phyloP scores from a whole-genome alignment of 2,329 filamentous ascomycete species.

The Chrysosporium keratinophilum region DNA sequence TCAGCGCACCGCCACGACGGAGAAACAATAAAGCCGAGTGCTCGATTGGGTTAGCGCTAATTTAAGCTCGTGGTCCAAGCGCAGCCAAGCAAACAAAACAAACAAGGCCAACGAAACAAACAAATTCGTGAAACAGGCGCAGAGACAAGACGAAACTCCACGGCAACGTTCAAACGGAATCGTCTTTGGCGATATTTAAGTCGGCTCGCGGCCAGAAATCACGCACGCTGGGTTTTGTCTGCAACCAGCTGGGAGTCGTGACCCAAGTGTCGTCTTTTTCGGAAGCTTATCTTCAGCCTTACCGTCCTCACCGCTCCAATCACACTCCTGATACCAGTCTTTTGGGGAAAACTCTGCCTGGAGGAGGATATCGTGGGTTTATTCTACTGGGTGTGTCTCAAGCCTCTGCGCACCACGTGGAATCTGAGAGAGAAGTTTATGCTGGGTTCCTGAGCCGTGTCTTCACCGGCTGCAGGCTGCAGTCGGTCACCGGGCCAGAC shows the following conservation, averaged over 20 bases:
- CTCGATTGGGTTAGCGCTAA: no score
- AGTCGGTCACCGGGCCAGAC: no score
- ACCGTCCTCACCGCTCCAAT: slow-evolving; percentile 1
- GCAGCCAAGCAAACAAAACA: background rate
- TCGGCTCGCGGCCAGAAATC: background rate
- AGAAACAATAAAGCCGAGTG: background rate
- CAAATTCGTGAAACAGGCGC: background rate
- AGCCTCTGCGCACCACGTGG: slow-evolving; percentile 3
- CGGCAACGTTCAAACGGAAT: background rate
- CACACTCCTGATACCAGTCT: background rate
- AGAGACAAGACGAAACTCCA: background rate
- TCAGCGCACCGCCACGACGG: background rate
- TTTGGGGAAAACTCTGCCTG: background rate
- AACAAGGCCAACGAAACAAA: background rate
- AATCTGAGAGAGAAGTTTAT: background rate
- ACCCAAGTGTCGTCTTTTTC: background rate
- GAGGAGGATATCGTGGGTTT: background rate
- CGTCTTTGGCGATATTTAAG: background rate
- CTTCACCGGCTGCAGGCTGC: background rate
- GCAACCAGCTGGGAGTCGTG: background rate
- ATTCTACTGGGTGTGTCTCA: slow-evolving; percentile 3
- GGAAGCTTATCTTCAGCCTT: slow-evolving; percentile 6
- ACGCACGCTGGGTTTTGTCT: background rate
- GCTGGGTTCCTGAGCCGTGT: background rate
- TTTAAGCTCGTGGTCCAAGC: background rate